A percentile compares a stretch with the other conserved stretches of the same genome.
phyloP scores from a whole-genome alignment of 2,329 filamentous ascomycete genomes.

The Allantophomopsis lycopodina region DNA sequence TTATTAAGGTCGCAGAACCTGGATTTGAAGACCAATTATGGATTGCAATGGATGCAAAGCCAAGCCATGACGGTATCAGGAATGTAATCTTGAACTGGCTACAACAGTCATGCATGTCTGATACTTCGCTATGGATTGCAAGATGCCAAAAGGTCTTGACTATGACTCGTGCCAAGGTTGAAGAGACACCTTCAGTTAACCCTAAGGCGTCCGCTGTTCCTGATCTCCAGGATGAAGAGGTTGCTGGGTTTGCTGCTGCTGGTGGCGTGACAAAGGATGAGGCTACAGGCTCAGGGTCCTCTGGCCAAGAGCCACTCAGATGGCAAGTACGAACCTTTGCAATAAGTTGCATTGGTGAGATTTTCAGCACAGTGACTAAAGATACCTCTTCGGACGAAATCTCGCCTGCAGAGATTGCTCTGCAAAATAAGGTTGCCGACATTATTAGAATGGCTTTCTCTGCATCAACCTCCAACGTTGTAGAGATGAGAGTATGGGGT shows the following conservation, averaged over 20 bases:
- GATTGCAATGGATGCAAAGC: constrained; percentile 70
- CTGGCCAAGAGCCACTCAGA: constrained; percentile 74
- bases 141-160: constrained; percentile 81
- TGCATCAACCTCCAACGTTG: constrained; percentile 84
- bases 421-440: constrained; percentile 78
- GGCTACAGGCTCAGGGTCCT: constrained; percentile 31
- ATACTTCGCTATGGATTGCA: constrained; percentile 77
- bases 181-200: constrained; percentile 30
- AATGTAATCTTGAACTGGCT: constrained; percentile 91
- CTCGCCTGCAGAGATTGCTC: constrained; percentile 59
- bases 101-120: constrained; percentile 69
- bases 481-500: constrained; percentile 81
- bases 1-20: constrained; percentile 59
- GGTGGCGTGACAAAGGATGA: constrained; percentile 43
- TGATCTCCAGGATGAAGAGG: constrained; percentile 93
- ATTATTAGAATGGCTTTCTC: constrained; percentile 96
- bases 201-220: constrained; percentile 38
- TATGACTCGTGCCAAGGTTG: constrained; percentile 61
- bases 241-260: constrained; percentile 82
- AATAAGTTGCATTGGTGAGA: constrained; percentile 74
- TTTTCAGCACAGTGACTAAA: constrained; percentile 67
- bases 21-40: constrained; percentile 86
- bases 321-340: constrained; percentile 96
- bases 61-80: constrained; percentile 65
- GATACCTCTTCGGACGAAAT: constrained; percentile 68